Evolutionary conservation across 2,329 filamentous ascomycete genomes (phyloP).

Genomic region (Karstenula rhodostoma): DNA sequence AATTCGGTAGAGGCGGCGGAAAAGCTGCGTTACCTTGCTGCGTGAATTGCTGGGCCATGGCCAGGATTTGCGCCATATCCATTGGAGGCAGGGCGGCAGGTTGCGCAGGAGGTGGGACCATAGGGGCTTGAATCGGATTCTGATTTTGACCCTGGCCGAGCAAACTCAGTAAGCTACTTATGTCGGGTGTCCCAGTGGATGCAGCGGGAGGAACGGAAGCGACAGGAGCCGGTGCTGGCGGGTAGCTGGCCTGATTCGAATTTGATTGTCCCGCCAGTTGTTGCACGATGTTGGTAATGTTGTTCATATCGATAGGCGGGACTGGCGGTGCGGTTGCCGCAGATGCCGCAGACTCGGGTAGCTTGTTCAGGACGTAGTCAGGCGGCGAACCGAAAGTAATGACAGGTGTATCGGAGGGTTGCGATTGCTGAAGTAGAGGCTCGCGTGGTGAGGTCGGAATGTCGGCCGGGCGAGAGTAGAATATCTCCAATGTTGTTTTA

Average conservation of each 20-base stretch:
- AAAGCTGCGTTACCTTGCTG: slow-evolving; percentile 8
- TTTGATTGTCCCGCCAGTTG: slow-evolving; percentile 28
- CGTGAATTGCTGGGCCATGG: slow-evolving; percentile 10
- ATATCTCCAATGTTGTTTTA: slow-evolving; percentile 56
- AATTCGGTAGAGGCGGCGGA: slow-evolving; percentile 13
- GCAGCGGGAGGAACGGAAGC: slow-evolving; percentile 22
- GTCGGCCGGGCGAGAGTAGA: slow-evolving; percentile 54
- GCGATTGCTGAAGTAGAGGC: slow-evolving; percentile 47
- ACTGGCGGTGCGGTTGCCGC: slow-evolving; percentile 17
- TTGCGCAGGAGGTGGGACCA: slow-evolving; percentile 2
- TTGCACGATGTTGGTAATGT: slow-evolving; percentile 40
- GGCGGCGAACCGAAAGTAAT: slow-evolving; percentile 51
- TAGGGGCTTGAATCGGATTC: slow-evolving; percentile 22
- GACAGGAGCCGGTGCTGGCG: slow-evolving; percentile 20
- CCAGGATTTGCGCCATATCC: slow-evolving; percentile 12
- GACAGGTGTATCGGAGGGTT: slow-evolving; percentile 23
- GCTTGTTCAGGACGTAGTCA: slow-evolving; percentile 33
- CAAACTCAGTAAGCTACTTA: slow-evolving; percentile 39
- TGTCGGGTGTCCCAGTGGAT: slow-evolving; percentile 30
- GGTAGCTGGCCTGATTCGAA: slow-evolving; percentile 28
- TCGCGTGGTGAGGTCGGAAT: slow-evolving; percentile 58
- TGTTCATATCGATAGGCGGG: slow-evolving; percentile 30
- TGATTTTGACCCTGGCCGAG: slow-evolving; percentile 29
- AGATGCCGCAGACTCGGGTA: slow-evolving; percentile 28
- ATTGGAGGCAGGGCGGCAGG: slow-evolving; percentile 5